Evolutionary conservation across 2,329 filamentous ascomycete genomes (phyloP), one percentile per base, ranked within the genome.

Genomic region (Fusarium sp.): DNA sequence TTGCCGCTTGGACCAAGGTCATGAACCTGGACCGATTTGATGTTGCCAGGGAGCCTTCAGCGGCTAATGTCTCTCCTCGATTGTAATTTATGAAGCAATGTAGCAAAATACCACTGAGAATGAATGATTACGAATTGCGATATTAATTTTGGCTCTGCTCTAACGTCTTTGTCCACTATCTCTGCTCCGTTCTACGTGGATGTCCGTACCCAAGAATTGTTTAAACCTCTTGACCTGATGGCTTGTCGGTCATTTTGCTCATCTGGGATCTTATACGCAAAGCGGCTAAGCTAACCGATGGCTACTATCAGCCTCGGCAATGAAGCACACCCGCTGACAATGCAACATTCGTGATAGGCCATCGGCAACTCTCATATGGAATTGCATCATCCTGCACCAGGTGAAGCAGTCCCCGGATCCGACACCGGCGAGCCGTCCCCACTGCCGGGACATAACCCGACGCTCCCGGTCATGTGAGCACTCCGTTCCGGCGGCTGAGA

Each of bases 21-120:
- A 91, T 91, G 87, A 90, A 91, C 75, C 77, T 91, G 62, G 91
- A 94, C 77, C 86, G 91, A 18, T 94, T 88, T 75, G 91, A 93
- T 50, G n/a, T 72, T 56, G 43, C 44, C 20, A 62, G 48, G 20
- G 38, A 38, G 28, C 28, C 28, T 13, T 43, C 48, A 34, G 52
- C 67, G 22, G 36, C 38, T 17, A 64, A 56, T 38, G 64, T 66
- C 2, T 68, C 68, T 48, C 66, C 68, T 57, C 68, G 68, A 31
- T 64, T 71, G 59, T 72, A 73, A 69, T 69, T 52, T 69, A 58
- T 66, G 43, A 71, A 46, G 61, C 57, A 69, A 69, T 67, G 62
- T 67, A 71, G 63, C 67, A 69, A 71, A 69, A 70, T 70, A 69
- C 66, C 66, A 55, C 48, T 67, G 56, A 69, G 66, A 69, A 67